Base-by-base conservation (phyloP, 805 yeast species). In the Kazachstania africana region DNA sequence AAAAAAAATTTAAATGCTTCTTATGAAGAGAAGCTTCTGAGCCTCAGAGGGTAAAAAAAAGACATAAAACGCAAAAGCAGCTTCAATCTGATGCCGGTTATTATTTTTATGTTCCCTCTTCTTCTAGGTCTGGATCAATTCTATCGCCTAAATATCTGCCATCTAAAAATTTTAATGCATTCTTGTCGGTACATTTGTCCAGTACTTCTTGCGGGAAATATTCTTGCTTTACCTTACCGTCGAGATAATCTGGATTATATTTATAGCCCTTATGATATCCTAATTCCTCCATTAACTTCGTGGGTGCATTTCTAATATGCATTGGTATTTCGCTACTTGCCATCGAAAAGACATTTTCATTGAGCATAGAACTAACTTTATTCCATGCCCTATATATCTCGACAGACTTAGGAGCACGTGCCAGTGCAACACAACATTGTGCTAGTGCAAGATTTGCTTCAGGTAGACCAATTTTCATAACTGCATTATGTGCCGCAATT, bases 291-390 rank as follows among this genome's bases (percentile, higher is more conserved):
- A 91, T 91, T 28, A 91, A 63, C 44, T 65, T 66, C 0, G 98
- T 93, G 3, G 99, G 98, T 0, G 98, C 97, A 53, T 91, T 93
- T 41, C 97, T 68, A 23, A 91, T 62, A 55, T 91, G 97, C 46
- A 78, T 43, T 0, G 93, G 94, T 6, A 65, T 56, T 12, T 50
- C 51, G 24, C 82, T 72, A 24, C 72, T 67, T 12, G 73, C 71
- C 31, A 70, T 28, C 12, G 47, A 39, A 24, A 42, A 60, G 8
- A 63, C 68, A 2, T 80, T 79, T 16, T 65, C 68, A 16, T 61
- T 62, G 19, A 87, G 49, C 38, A 72, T 60, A 1, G 63, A 48
- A 37, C 75, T 81, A n/a, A 87, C 72, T 19, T 64, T 57, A 8
- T 75, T 67, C 68, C 85, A 76, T 0, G 87, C 94, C 36, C 85